Evolutionary conservation across 352 stramenopile species (phyloP).

Genomic region (Phytophthora crassamura): DNA sequence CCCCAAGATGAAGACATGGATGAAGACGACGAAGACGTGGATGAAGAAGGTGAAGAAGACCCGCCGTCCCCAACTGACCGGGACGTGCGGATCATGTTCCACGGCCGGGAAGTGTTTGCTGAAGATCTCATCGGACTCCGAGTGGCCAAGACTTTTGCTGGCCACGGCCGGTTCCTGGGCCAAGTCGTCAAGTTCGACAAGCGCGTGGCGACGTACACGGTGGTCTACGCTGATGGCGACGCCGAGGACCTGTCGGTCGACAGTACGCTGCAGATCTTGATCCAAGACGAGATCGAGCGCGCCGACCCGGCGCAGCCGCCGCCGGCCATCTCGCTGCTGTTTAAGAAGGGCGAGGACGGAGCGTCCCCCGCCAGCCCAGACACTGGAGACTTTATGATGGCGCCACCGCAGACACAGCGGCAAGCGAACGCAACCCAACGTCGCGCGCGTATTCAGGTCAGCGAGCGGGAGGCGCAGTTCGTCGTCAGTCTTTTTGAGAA

Average conservation of each 20-base stretch:
- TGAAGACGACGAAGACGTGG: constrained; percentile 17
- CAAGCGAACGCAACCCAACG: constrained; percentile 9
- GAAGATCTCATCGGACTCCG: constrained; percentile 82
- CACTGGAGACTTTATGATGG: constrained; percentile 36
- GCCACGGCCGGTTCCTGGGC: constrained; percentile 82
- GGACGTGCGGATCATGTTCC: constrained; percentile 74
- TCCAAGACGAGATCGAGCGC: constrained; percentile 87
- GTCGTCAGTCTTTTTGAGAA: constrained; percentile 83
- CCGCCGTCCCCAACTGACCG: constrained; percentile 41
- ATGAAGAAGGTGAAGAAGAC: constrained; percentile 33
- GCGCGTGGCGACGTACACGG: constrained; percentile 67
- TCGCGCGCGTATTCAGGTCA: constrained; percentile 56
- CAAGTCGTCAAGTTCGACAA: constrained; percentile 89
- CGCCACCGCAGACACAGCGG: constrained; percentile 2
- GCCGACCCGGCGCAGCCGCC: constrained; percentile 62
- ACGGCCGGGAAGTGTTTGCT: constrained; percentile 73
- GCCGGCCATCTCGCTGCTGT: constrained; percentile 38
- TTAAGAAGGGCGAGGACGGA: constrained; percentile 30
- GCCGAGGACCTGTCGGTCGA: constrained; percentile 81
- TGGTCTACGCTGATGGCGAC: constrained; percentile 88
- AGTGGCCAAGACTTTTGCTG: constrained; percentile 86
- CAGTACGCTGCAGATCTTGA: constrained; percentile 83
- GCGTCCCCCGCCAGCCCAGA: constrained; percentile 31
- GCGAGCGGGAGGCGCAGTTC: constrained; percentile 77
- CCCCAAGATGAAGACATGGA: constrained; percentile 33